Percentiles rank a stretch among this genome's conserved stretches.
phyloP scores from a whole-genome alignment of 1,284 basidiomycete genomes.

The Golubevia pallescens region DNA sequence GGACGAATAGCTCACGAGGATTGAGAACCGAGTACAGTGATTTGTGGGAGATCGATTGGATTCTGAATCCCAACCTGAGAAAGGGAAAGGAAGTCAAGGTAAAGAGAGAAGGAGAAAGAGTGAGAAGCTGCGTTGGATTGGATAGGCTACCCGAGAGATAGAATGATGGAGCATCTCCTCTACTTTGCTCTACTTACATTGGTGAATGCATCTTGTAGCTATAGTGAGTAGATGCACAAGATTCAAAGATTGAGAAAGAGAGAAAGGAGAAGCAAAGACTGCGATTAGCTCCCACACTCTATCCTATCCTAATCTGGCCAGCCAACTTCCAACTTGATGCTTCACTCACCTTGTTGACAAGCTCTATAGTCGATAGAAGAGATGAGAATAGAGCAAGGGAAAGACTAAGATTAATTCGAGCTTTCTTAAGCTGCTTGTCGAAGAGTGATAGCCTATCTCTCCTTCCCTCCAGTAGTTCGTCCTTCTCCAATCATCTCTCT shows the following conservation, averaged over 20 bases:
- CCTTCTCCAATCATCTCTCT: too few relatives aligned
- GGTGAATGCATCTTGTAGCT: conserved; percentile 47
- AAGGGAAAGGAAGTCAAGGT: too few relatives aligned
- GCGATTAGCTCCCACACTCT: too few relatives aligned
- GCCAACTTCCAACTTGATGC: neutral
- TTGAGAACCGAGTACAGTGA: conserved; percentile 22
- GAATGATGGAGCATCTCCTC: too few relatives aligned
- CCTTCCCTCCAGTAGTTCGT: neutral
- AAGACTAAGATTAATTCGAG: too few relatives aligned
- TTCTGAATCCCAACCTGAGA: conserved; percentile 51
- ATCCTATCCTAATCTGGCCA: too few relatives aligned
- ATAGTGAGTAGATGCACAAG: conserved; percentile 1
- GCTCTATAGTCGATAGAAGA: conserved; percentile 2
- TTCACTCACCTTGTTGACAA: conserved; percentile 14
- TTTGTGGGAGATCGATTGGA: conserved; percentile 44
- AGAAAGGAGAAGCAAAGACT: too few relatives aligned
- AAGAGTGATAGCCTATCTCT: too few relatives aligned
- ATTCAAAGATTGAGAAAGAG: neutral
- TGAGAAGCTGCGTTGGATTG: too few relatives aligned
- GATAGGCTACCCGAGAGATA: too few relatives aligned
- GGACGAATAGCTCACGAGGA: conserved; percentile 20
- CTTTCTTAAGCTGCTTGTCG: too few relatives aligned
- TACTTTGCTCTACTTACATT: conserved; percentile 22
- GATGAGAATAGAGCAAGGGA: neutral
- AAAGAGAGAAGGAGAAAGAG: too few relatives aligned